Evolutionary conservation across 176 grass and related monocot genomes (phyloP), one percentile per base, ranked within the genome.

Genomic region (Metroxylon sagu): DNA sequence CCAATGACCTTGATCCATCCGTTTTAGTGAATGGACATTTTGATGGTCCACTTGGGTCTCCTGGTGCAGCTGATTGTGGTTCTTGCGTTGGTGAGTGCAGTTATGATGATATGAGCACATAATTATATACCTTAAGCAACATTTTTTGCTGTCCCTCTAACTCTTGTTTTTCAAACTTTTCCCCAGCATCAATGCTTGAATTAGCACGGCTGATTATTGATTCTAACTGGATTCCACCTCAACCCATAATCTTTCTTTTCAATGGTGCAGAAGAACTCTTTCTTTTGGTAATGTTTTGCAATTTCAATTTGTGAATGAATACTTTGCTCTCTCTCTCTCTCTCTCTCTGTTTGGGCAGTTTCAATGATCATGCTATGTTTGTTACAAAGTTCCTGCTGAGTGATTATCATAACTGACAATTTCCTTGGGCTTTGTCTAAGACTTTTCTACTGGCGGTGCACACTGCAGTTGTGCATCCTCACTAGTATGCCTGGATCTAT

Each of bases 181-280:
- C 26, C 84, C n/a, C 81, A 97, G 92, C 92, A 71, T 97, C 92
- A 64, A 97, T 97, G 92, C 86, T 97, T 85, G 92, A 97, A 67
- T 78, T 97, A 73, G 85, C 81, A 85, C 75, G 92, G 68, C 75
- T 97, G 57, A 73, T 97, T 64, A 57, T 91, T 80, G 87, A 97
- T 76, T 85, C 87, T 49, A 76, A 77, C 59, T 97, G 92, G 92
- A 76, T 91, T 63, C 92, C 92, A 65, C 81, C 87, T 70, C 87
- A 51, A 65, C 92, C 92, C 6, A 69, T 97, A 51, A 88, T 91
- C 74, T 97, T 97, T 75, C 92, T 97, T 73, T 97, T 91, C 77
- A 97, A 97, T 78, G 92, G 92, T 39, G 92, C 92, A 29, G 92
- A 97, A 77, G 92, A 97, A 72, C 87, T 97, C 80, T 97, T 91